Percentiles rank a stretch among this genome's conserved stretches.
These are phyloP conservation scores for Stemphylium lycopersici DNA, from an alignment of 2,329 filamentous ascomycete species.

Conservation along the genomic window DNA sequence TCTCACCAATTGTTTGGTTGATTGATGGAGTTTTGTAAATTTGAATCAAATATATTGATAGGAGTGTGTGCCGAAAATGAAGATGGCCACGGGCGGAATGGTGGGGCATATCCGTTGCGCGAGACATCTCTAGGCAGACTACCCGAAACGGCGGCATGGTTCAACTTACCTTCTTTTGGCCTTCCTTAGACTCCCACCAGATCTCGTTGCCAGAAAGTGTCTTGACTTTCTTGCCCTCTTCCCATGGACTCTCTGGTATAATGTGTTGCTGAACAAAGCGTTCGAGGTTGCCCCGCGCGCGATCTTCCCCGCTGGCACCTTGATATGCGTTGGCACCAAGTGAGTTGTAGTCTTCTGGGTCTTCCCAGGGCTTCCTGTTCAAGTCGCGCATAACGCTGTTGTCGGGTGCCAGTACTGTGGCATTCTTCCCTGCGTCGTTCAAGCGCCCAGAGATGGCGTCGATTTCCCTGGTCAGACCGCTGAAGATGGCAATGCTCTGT, in stretches of 20 bases:
- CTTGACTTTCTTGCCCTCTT: constrained; percentile 67
- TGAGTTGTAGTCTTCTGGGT: constrained; percentile 72
- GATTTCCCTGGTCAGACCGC: constrained; percentile 78
- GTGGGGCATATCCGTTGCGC: constrained; percentile 4
- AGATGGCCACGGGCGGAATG: constrained; percentile 5
- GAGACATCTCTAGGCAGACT: not conserved
- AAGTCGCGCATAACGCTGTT: constrained; percentile 81
- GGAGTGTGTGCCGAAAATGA: not conserved
- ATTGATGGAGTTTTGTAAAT: constrained; percentile 14
- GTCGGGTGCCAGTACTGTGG: constrained; percentile 84
- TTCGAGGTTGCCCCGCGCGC: constrained; percentile 76
- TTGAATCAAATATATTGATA: constrained; percentile 3
- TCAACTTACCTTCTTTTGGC: constrained; percentile 66
- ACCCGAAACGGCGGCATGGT: constrained; percentile 6
- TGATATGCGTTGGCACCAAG: constrained; percentile 76
- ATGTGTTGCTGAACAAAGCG: constrained; percentile 88
- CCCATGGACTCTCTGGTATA: constrained; percentile 77
- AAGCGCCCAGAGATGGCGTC: constrained; percentile 72
- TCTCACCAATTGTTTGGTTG: constrained; percentile 15
- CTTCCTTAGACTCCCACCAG: constrained; percentile 80
- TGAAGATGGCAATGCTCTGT: constrained; percentile 81
- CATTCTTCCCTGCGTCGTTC: constrained; percentile 69
- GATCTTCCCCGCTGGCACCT: constrained; percentile 73
- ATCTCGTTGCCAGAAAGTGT: constrained; percentile 73
- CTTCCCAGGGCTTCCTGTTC: constrained; percentile 85